Conservation (phyloP, 768 basidiomycete species). For the Macrolepiota fuliginosa region DNA sequence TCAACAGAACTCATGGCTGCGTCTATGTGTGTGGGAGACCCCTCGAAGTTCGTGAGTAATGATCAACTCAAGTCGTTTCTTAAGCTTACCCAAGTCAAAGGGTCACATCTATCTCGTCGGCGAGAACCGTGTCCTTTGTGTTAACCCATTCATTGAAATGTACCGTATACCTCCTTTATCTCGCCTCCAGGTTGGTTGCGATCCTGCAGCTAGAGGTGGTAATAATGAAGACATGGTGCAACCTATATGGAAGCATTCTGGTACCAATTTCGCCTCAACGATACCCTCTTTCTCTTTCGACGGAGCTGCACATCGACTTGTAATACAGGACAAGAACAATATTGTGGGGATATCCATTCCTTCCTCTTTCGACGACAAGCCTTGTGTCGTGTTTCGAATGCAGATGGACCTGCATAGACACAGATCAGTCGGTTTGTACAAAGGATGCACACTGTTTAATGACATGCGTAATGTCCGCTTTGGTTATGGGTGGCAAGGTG, state of each 20-base stretch:
- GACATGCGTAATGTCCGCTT: neutral
- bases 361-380: neutral
- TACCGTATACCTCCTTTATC: neutral
- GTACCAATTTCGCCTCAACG: neutral
- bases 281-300: neutral
- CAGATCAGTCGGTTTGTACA: neutral
- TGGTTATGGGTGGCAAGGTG: neutral
- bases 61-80: neutral
- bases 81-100: neutral
- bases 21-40: neutral
- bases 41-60: neutral
- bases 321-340: neutral
- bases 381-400: neutral
- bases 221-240: neutral
- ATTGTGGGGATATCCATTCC: neutral
- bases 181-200: neutral
- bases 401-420: neutral
- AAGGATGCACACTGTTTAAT: neutral
- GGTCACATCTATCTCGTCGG: neutral
- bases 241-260: neutral
- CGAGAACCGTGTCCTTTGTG: neutral
- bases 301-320: neutral
- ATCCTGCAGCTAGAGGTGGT: neutral
- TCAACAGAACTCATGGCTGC: neutral
- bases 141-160: neutral